Conservation (phyloP, 2,329 filamentous ascomycete species). For the Celoporthe dispersa region DNA sequence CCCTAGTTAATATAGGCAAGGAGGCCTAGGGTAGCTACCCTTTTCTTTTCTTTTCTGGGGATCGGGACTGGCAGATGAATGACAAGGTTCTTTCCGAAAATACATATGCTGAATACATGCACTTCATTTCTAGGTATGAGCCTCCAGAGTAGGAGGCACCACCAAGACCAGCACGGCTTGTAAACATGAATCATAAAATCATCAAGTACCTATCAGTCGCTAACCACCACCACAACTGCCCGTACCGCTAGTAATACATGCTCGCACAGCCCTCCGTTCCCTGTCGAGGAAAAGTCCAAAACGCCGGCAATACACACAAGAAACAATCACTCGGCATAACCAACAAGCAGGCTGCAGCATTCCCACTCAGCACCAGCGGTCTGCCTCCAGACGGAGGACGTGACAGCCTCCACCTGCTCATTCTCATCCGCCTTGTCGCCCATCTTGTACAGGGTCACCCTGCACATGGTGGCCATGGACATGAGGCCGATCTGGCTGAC, state of each 20-base stretch:
- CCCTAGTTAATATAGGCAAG: no score
- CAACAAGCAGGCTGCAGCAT: constrained; percentile 30
- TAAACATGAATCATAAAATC: constrained; percentile 5
- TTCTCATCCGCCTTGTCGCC: constrained; percentile 33
- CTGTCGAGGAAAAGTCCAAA: neutral
- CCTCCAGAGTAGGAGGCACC: neutral
- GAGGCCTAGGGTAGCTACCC: no score
- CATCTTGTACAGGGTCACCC: constrained; percentile 37
- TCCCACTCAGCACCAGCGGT: constrained; percentile 45
- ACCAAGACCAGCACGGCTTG: neutral
- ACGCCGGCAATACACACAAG: neutral
- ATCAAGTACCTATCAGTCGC: constrained; percentile 6
- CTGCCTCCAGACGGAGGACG: constrained; percentile 41
- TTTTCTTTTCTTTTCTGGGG: no score
- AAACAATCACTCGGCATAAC: constrained; percentile 26
- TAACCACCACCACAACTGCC: neutral
- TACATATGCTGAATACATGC: no score
- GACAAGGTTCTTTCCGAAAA: no score
- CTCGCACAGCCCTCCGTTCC: neutral
- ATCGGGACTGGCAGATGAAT: no score
- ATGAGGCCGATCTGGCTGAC: constrained; percentile 46
- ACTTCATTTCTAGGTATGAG: neutral
- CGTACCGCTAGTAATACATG: neutral
- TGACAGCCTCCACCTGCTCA: constrained; percentile 38
- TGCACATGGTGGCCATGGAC: constrained; percentile 43